Evolutionary conservation across 805 yeast species (phyloP), one percentile per base, ranked within the genome.

Genomic region (Lachancea meyersii): DNA sequence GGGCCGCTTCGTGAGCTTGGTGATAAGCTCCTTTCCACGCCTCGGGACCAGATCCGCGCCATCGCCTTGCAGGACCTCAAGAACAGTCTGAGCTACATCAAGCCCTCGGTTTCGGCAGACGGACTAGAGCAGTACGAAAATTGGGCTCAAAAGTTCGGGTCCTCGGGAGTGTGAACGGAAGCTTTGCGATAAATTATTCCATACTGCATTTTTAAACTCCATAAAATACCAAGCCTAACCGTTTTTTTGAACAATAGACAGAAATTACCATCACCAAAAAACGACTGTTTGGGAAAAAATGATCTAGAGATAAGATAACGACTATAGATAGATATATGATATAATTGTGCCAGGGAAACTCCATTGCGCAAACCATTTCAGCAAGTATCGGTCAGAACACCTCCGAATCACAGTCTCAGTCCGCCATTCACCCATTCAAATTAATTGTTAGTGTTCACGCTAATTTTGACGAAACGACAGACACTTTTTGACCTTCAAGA

Each of bases 1-100:
- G 96, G 96, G 1, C 97, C 98, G 1, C 68, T 93, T 28, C 72
- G 98, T 49, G 82, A 87, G 31, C 67, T 91, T 19, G 97, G 97
- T 1, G 97, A 91, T 46, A 79, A 82, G 35, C 72, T 91, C 43
- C 69, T 91, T 49, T 66, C 71, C 32, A 75, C 79, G 0, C 71
- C 86, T 1, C 79, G 86, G 27, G 86, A 82, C 42, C 79, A 78
- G 46, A 88, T 91, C 43, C 69, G 97, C 41, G 81, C 95, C 0
- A 77, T 93, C 40, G 70, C 72, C 18, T 64, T 87, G 38, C 67
- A 67, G 7, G 98, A 91, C 61, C 91, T 93, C 58, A 70, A 72
- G 44, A 76, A 69, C 34, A 85, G 96, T 53, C 72, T 93, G 68
- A 75, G 74, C 45, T 80, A 81, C 41, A 86, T 93, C 45, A 73